These are phyloP conservation scores for Hydnomerulius pinastri DNA, from an alignment of 768 basidiomycete genomes.

Conservation along the genomic window DNA sequence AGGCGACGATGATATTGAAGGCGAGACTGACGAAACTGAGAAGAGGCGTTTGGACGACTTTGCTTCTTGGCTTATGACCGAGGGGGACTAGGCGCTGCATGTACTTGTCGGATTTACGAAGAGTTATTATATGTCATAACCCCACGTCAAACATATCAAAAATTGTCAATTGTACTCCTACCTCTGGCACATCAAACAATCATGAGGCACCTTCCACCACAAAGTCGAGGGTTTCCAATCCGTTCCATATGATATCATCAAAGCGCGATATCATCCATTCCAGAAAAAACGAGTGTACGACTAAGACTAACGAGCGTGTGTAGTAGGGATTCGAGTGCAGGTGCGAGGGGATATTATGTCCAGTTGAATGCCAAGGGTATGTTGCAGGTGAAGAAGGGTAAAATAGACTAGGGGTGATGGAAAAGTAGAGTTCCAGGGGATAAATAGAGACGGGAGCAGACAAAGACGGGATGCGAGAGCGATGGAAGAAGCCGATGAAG, in stretches of 20 bases:
- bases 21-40: conserved; percentile 72
- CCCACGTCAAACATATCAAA: neutral
- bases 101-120: neutral
- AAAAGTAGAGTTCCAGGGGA: too few species aligned
- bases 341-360: neutral
- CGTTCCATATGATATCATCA: too few species aligned
- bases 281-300: too few species aligned
- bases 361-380: neutral
- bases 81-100: conserved; percentile 56
- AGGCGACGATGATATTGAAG: conserved; percentile 62
- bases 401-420: neutral
- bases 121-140: neutral
- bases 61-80: conserved; percentile 81
- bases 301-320: neutral
- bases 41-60: conserved; percentile 86
- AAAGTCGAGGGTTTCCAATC: too few species aligned
- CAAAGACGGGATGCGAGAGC: neutral
- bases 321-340: conserved; percentile 10
- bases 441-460: neutral
- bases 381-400: neutral
- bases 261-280: too few species aligned
- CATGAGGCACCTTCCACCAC: too few species aligned
- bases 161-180: too few species aligned
- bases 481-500: too few species aligned
- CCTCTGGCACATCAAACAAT: too few species aligned